A percentile compares a stretch with the other conserved stretches of the same genome.
Evolutionary conservation across 306 rosid species (phyloP).

Genomic region (Geum urbanum): DNA sequence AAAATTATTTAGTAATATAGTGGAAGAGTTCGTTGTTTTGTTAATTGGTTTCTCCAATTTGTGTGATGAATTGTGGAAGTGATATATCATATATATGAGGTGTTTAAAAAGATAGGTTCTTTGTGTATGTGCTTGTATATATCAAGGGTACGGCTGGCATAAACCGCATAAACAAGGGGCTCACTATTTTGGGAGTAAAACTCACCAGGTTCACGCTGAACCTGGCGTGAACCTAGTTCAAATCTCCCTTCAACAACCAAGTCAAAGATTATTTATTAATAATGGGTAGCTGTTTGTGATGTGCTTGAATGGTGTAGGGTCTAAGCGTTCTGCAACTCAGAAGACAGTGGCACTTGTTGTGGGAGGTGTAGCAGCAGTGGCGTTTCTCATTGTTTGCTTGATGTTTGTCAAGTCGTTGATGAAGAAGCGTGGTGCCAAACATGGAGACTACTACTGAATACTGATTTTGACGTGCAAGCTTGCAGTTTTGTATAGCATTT

Average conservation of each 20-base stretch:
- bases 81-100: neutral
- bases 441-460: conserved; percentile 22
- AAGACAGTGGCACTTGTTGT: conserved; percentile 80
- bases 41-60: neutral
- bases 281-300: neutral
- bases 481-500: conserved; percentile 18
- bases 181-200: too few relatives aligned
- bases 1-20: neutral
- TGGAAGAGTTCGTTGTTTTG: neutral
- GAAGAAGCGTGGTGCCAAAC: conserved; percentile 55
- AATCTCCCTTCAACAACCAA: neutral
- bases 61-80: neutral
- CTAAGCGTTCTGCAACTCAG: conserved; percentile 46
- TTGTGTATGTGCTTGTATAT: neutral
- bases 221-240: too few relatives aligned
- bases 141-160: too few relatives aligned
- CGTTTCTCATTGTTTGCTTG: conserved; percentile 64
- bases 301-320: conserved; percentile 26
- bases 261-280: conserved; percentile 5
- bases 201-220: too few relatives aligned
- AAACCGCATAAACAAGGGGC: too few relatives aligned
- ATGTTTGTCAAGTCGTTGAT: conserved; percentile 47
- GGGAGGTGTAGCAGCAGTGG: conserved; percentile 84
- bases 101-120: neutral
- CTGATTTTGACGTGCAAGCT: too few relatives aligned